Percentiles rank a stretch among this genome's conserved stretches.
phyloP scores from a whole-genome alignment of 2,329 filamentous ascomycete species.

The Atkinsonella texensis region DNA sequence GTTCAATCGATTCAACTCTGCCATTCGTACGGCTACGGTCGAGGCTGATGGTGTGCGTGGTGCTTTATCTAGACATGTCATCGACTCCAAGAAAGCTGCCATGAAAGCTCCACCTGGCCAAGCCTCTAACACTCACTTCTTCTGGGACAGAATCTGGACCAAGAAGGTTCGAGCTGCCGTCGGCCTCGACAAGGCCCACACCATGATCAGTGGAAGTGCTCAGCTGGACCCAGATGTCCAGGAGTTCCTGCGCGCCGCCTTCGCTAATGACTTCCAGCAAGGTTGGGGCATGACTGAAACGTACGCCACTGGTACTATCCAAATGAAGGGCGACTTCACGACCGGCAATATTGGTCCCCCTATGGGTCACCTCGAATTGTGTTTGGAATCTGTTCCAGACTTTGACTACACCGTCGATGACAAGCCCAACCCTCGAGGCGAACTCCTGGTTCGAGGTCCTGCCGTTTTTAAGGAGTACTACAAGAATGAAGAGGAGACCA shows the following conservation, averaged over 20 bases:
- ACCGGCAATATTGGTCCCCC: conserved; percentile 74
- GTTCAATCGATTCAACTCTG: conserved; percentile 80
- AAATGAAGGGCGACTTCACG: conserved; percentile 58
- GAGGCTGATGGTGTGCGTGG: conserved; percentile 72
- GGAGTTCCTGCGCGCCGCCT: conserved; percentile 74
- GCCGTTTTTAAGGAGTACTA: conserved; percentile 77
- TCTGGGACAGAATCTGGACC: conserved; percentile 83
- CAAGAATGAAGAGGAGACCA: conserved; percentile 80
- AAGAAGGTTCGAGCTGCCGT: conserved; percentile 76
- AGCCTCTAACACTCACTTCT: conserved; percentile 65
- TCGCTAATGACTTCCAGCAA: conserved; percentile 68
- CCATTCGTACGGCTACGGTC: conserved; percentile 67
- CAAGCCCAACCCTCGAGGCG: conserved; percentile 80
- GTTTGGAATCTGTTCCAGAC: conserved; percentile 77
- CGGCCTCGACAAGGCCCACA: conserved; percentile 60
- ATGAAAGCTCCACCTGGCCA: conserved; percentile 60
- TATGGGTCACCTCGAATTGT: conserved; percentile 56
- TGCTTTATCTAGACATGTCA: conserved; percentile 64
- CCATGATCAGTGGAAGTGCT: conserved; percentile 79
- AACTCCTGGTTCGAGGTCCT: conserved; percentile 74
- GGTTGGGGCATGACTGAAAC: conserved; percentile 93
- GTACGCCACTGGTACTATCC: conserved; percentile 64
- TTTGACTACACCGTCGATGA: conserved; percentile 87
- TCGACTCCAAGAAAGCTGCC: conserved; percentile 67
- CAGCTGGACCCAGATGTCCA: conserved; percentile 83